Evolutionary conservation across 2,329 filamentous ascomycete genomes (phyloP), one percentile per base, ranked within the genome.

Genomic region (Tolypocladium inflatum): DNA sequence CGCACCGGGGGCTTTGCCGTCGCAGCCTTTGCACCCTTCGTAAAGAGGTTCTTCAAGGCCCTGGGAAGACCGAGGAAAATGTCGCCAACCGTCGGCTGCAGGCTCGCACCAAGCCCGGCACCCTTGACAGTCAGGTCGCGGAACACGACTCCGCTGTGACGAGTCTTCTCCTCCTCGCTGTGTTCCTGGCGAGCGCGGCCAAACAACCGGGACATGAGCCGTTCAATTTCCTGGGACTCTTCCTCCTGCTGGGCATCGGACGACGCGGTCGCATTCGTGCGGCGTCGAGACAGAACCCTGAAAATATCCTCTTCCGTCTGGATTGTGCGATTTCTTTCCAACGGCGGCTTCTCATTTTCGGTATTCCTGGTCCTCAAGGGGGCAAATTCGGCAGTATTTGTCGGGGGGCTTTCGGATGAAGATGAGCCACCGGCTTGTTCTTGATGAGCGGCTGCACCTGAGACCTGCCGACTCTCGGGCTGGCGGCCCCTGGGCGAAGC

Each of bases 121-220:
- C 88, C 88, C 58, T 84, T 87, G 21, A 91, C 87, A 0, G 84
- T 89, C 35, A 91, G 72, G 56, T 86, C 77, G 54, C 85, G 85
- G 75, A 88, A 91, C 6, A 89, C 73, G 15, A 91, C 83, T 39
- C 88, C 88, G 33, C 82, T 77, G 66, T 90, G 87, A 26, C 86
- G 76, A 0, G 85, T 87, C 67, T 88, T 83, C 63, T 88, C 86
- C 61, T 88, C 86, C 60, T 89, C 82, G 1, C 84, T 87, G n/a
- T 82, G 75, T 51, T 80, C 78, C 63, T 87, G 85, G 7, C 87
- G 78, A 23, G 81, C 80, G 39, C 77, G 74, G 7, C 87, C 87
- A 64, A 90, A 90, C 80, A 90, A 88, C 3, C 82, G 82, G 0
- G 85, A 88, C 76, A 90, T 84, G 43, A 89, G 71, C 13, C 76